Percentiles rank a stretch among this genome's conserved stretches.
These are phyloP conservation scores for Myriosclerotinia duriaeana DNA, from an alignment of 2,329 filamentous ascomycete species.

Conservation along the genomic window DNA sequence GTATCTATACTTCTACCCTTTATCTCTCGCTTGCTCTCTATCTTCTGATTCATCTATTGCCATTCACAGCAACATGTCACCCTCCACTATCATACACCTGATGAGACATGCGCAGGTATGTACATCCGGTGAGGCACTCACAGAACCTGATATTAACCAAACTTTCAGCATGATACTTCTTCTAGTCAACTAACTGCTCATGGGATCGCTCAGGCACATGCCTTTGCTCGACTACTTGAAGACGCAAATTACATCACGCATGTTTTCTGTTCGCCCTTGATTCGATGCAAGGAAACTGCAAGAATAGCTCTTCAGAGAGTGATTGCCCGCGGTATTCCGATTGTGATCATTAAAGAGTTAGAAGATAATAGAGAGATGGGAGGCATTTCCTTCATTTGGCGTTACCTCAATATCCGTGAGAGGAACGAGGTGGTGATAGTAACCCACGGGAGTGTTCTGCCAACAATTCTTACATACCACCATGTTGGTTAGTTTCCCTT, in stretches of 20 bases:
- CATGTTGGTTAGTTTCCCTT: too few relatives aligned
- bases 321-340: too few relatives aligned
- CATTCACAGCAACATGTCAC: not conserved
- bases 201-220: not conserved
- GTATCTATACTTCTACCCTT: not conserved
- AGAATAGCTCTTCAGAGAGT: too few relatives aligned
- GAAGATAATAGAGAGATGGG: too few relatives aligned
- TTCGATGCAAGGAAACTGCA: too few relatives aligned
- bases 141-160: not conserved
- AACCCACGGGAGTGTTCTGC: too few relatives aligned
- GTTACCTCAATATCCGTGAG: too few relatives aligned
- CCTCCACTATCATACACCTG: not conserved
- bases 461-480: too few relatives aligned
- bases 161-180: not conserved
- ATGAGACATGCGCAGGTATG: slow-evolving; percentile 5
- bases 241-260: not conserved
- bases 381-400: too few relatives aligned
- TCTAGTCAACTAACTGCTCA: not conserved
- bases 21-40: not conserved
- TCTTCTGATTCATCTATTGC: not conserved
- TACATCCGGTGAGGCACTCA: not conserved
- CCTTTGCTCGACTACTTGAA: not conserved
- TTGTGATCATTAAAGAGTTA: too few relatives aligned
- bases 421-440: too few relatives aligned
- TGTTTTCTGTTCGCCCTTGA: too few relatives aligned